Base-by-base conservation (phyloP, 768 basidiomycete genomes). In the Stropharia rugosoannulata region DNA sequence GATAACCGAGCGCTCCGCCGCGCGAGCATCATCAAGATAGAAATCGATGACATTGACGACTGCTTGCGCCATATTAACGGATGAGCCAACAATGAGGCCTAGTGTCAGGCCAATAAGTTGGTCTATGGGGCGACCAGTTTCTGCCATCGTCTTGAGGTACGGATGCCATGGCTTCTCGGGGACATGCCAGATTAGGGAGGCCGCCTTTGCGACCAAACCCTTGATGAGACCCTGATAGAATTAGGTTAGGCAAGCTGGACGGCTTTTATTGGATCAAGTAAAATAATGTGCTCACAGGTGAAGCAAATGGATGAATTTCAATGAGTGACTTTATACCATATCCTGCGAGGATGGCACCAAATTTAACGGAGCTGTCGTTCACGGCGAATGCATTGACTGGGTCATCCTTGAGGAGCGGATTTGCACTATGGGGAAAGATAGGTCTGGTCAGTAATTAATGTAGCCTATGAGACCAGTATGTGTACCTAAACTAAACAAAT, bases 31-130 rank as follows among this genome's bases (percentile, higher is more conserved):
- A 40, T 76, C 75, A 22, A 85, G 64, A 64, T 81, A 84, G 66
- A 83, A 82, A 58, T 83, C 76, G 47, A 85, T 65, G 19, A 83
- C 73, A 40, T 80, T 71, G 6, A 76, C 72, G n/a, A 73, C 73
- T 6, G 75, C 77, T 58, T 83, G 80, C 0, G 78, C 75, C 45
- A 73, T 73, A 63, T 75, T 78, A 27, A 79, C 77, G 1, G 75
- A 74, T 13, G 74, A 73, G 0, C 76, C 73, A 10, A 82, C 73
- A 3, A 78, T 77, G 6, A 83, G 66, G 1, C 80, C 77, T 8
- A 84, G 57, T 6, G 80, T 71, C 25, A 72, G 72, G 11, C 76
- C 75, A 11, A 79, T 67, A 18, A 82, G 55, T 44, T 78, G 73
- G 19, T 79, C 71, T n/a, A 73, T 52, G 11, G 75, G 75, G 10